Evolutionary conservation across 495 filamentous ascomycete genomes (phyloP), one percentile per base, ranked within the genome.

Genomic region (Annulohypoxylon maeteangense): DNA sequence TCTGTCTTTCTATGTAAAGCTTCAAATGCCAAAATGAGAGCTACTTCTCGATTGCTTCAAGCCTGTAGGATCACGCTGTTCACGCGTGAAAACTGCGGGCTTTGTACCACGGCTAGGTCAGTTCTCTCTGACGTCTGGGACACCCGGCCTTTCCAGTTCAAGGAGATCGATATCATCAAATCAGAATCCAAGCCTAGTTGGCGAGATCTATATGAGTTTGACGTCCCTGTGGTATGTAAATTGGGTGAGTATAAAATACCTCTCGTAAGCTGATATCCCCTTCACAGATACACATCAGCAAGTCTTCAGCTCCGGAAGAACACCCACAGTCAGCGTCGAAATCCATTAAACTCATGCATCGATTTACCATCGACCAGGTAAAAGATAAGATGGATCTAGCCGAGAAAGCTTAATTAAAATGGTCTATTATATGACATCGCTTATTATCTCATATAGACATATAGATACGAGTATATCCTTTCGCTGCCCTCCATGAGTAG

Each of bases 191-290:
- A 90, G 68, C 65, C 78, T 27, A 51, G 27, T 3, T 97, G 93
- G 94, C 91, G 88, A 74, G 86, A 90, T 75, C 77, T 92, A 12
- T 97, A 97, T 75, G 94, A 96, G 23, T 95, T 96, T 76, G 94
- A 97, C 75, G 91, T 93, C 0, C 94, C 94, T 2, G 94, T 97
- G 54, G 90, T 92, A 79, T 65, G 86, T 74, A 38, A 47, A 50
- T 5, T 7, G 20, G 45, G 3, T 23, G 7, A 60, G 36, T n/a
- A n/a, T 10, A 7, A 29, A 65, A 5, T 18, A 44, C 7, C 42
- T 23, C 27, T 5, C 36, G 1, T 22, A 7, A 16, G 16, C 22
- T 14, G 8, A 63, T 20, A 42, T 14, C 50, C 45, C 4, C 27
- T 45, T 14, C 27, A 32, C 63, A 93, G 91, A 85, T 97, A 11